Conservation (phyloP, 306 rosid species). For the Sesbania bispinosa region DNA sequence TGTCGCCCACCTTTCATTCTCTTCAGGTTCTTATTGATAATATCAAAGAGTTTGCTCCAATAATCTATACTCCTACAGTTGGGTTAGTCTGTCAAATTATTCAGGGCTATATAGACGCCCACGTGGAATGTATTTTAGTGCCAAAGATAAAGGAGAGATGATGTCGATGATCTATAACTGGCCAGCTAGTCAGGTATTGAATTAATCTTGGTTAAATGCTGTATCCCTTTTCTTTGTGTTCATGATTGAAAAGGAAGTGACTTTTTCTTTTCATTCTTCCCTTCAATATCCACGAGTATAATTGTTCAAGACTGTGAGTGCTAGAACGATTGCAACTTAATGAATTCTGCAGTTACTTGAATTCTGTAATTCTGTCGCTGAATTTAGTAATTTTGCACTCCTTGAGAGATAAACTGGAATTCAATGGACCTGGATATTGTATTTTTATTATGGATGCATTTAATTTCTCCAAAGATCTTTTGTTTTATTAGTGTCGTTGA, state of each 20-base stretch:
- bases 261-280: neutral
- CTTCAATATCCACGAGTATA: neutral
- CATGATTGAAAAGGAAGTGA: neutral
- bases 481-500: neutral
- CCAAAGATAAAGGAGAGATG: slow-evolving; percentile 99
- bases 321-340: slow-evolving; percentile 20
- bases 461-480: neutral
- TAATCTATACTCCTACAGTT: slow-evolving; percentile 97
- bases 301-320: neutral
- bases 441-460: neutral
- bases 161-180: slow-evolving; percentile 99
- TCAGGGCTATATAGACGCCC: slow-evolving; percentile 96
- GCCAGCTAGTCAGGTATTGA: slow-evolving; percentile 74
- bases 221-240: neutral
- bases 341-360: neutral
- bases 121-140: slow-evolving; percentile 99
- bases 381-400: neutral
- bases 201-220: slow-evolving; percentile 10
- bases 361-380: slow-evolving; percentile 6
- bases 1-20: slow-evolving; percentile 14
- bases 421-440: neutral
- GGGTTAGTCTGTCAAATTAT: slow-evolving; percentile 95
- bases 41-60: slow-evolving; percentile 88
- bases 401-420: neutral
- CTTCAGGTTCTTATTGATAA: slow-evolving; percentile 90